Evolutionary conservation across 352 stramenopile species (phyloP), one percentile per base, ranked within the genome.

Genomic region (Poterioochromonas sp.): DNA sequence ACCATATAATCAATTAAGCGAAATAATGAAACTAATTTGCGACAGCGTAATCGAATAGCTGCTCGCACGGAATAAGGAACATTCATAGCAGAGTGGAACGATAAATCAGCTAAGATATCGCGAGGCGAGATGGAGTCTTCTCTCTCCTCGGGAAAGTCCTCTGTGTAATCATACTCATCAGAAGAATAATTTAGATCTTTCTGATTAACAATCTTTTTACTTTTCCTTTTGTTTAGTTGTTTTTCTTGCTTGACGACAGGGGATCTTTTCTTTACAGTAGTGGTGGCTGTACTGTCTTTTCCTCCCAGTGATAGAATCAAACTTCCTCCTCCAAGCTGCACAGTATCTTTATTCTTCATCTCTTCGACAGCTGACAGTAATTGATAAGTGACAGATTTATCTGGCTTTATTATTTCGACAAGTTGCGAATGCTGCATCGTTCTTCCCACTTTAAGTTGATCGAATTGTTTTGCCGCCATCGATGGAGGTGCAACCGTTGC

Each of bases 1-100:
- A 71, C 41, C 62, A 71, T 71, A 29, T 32, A 71, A 71, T 71
- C 62, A 44, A 71, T 29, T 29, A 71, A 32, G 8, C 62, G 62
- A 71, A 44, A 71, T 29, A 71, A 22, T 5, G 11, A 3, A 22
- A 35, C 12, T 3, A 71, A 44, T 29, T 47, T 41, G 11, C 62
- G 62, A n/a, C 62, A 71, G 2, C 8, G 2, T 8, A 44, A 15
- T 22, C 62, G 15, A 44, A 71, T 71, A 8, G 62, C 26, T 29
- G 62, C 34, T 47, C 32, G 15, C 5, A 44, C 39, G 18, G 62
- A 32, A 44, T 71, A 71, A 22, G 62, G 41, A 1, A 71, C 32
- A 44, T 47, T 5, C 8, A 11, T 39, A 15, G 26, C n/a, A 35
- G 5, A 11, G n/a, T 5, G 5, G 18, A 20, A 51, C 5, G 43